Evolutionary conservation across 352 stramenopile species (phyloP), one percentile per base, ranked within the genome.

Genomic region (Phytopythium vexans): DNA sequence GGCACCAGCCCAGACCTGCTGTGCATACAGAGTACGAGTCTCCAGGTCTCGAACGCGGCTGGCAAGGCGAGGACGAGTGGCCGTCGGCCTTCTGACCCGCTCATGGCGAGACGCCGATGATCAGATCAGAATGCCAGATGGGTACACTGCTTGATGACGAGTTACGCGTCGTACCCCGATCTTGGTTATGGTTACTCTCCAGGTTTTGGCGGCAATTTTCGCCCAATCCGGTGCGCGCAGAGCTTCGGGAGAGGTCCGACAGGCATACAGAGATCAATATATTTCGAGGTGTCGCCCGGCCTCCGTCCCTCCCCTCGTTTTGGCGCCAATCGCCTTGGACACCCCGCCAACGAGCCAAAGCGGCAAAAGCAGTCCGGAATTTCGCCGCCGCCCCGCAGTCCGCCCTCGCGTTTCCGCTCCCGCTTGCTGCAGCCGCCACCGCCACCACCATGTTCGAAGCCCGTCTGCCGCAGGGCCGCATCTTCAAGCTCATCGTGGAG

Each of bases 401-500:
- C 39, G 39, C 39, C 39, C 21, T n/a, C 37, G 37, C 39, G 6
- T 15, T 6, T 15, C 3, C 39, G n/a, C 39, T n/a, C n/a, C 39
- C 39, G 14, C 40, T 4, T 12, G 9, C 45, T 6, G 6, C 40
- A 9, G 3, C 45, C 3, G 33, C 51, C 44, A 21, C 31, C 8
- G 9, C 27, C 31, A 45, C 9, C 56, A 98, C 52, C 60, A 99
- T 99, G 97, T 99, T 99, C 68, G 97, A 99, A 88, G 97, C 97
- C 53, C 82, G 93, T 68, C 77, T 99, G 35, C 88, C 86, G 51
- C 80, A 99, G 77, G 97, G 95, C 60, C 89, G 87, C 61, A 95
- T 98, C 62, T 86, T 99, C 51, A 99, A 99, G 82, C 94, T 99
- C 64, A 98, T 99, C 62, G 94, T 99, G 53, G 97, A 99, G 66